Evolutionary conservation across 352 stramenopile genomes (phyloP).

Genomic region (Phytophthora tentaculata): DNA sequence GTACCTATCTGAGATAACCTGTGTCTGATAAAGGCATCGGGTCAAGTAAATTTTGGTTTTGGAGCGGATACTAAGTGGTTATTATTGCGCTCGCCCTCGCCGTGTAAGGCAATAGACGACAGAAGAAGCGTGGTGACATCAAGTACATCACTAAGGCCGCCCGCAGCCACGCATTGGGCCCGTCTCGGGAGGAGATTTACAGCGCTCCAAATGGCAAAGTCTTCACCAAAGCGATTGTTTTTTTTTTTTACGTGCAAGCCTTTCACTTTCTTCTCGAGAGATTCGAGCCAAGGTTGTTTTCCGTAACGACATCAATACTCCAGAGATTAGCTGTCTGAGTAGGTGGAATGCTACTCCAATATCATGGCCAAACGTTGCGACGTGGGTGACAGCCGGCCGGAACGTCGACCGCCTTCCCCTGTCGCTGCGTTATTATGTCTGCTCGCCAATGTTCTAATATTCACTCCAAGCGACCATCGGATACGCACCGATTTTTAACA

Average conservation of each 20-base stretch:
- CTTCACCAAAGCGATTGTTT: background rate
- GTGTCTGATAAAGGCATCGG: background rate
- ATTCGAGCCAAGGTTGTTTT: background rate
- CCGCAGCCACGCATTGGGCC: background rate
- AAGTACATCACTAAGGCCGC: background rate
- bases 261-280: background rate
- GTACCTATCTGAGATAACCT: background rate
- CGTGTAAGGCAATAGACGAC: no score
- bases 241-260: background rate
- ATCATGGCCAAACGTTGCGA: background rate
- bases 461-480: constrained; percentile 9
- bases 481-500: background rate
- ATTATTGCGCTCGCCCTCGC: no score
- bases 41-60: background rate
- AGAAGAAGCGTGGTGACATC: no score
- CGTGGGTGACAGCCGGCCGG: background rate
- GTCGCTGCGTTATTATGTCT: constrained; percentile 1
- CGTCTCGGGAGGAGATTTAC: background rate
- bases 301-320: background rate
- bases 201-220: background rate
- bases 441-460: constrained; percentile 6
- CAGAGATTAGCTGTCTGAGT: background rate
- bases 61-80: no score
- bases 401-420: constrained; percentile 4
- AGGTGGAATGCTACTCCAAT: constrained; percentile 3